Percentiles rank a stretch among this genome's conserved stretches.
Conservation (phyloP, 176 grass and related monocot species). For the Cenchrus americanus region DNA sequence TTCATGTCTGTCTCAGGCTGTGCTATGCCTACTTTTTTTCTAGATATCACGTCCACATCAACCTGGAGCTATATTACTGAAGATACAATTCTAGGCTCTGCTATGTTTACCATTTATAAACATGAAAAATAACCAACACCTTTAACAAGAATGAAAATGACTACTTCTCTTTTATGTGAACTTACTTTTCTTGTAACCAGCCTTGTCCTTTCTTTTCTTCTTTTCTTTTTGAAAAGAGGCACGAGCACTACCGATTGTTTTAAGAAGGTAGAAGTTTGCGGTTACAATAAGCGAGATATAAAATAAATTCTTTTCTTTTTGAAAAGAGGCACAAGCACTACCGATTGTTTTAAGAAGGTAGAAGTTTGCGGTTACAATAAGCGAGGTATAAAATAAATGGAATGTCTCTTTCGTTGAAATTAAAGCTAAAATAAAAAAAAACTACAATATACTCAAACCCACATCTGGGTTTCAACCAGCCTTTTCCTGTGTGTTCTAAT, state of each 20-base stretch:
- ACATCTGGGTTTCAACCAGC: background rate
- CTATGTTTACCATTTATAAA: background rate
- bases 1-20: background rate
- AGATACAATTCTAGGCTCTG: conserved; percentile 2
- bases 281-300: too few species aligned
- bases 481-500: conserved; percentile 11
- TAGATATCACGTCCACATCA: background rate
- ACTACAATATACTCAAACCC: too few species aligned
- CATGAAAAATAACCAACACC: conserved; percentile 5
- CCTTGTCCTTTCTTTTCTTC: background rate
- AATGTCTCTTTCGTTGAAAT: too few species aligned
- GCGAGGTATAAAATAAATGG: too few species aligned
- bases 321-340: too few species aligned
- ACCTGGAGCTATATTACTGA: conserved; percentile 4
- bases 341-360: too few species aligned
- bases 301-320: too few species aligned
- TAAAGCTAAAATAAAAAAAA: too few species aligned
- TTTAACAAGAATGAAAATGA: background rate
- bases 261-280: too few species aligned
- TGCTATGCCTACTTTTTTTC: background rate
- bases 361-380: too few species aligned
- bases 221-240: too few species aligned
- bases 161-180: background rate
- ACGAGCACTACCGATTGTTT: too few species aligned
- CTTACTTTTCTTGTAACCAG: background rate